A percentile compares a stretch with the other conserved stretches of the same genome.
Evolutionary conservation across 345 rosid species (phyloP).

Genomic region (Syzygium jambos): DNA sequence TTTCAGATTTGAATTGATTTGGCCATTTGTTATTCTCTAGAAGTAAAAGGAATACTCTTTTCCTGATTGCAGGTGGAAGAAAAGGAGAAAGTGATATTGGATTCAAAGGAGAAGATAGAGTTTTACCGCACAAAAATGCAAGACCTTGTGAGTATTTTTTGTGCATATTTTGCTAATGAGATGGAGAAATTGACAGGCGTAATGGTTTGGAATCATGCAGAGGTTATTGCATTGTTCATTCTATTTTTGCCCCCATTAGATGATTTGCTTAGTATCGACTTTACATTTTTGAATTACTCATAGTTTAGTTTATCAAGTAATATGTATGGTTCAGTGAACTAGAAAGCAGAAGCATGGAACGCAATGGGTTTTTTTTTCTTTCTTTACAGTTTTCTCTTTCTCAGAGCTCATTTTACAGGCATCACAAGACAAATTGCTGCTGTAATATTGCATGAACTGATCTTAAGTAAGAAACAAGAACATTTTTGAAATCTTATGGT

Average conservation of each 20-base stretch:
- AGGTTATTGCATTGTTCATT: neutral
- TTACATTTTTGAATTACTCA: neutral
- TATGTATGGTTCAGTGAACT: neutral
- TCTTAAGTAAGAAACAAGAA: neutral
- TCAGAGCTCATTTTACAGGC: neutral
- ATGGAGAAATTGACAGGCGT: neutral
- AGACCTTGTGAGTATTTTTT: conserved; percentile 75
- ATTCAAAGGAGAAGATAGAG: conserved; percentile 89
- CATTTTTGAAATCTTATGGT: neutral
- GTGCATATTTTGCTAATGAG: neutral
- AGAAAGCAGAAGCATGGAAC: neutral
- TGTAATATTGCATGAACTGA: neutral
- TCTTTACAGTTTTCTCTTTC: neutral
- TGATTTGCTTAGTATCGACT: neutral
- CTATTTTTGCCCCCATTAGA: neutral
- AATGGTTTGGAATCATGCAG: neutral
- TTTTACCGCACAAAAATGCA: conserved; percentile 92
- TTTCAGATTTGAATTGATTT: neutral
- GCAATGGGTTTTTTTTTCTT: neutral
- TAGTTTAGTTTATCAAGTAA: no score
- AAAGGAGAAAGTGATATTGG: conserved; percentile 49
- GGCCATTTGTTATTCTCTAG: neutral
- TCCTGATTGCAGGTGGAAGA: conserved; percentile 39
- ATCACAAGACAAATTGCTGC: neutral
- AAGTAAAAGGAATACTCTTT: neutral